These are phyloP conservation scores for Pezicula carpinea DNA, from an alignment of 2,329 filamentous ascomycete species.

Conservation along the genomic window DNA sequence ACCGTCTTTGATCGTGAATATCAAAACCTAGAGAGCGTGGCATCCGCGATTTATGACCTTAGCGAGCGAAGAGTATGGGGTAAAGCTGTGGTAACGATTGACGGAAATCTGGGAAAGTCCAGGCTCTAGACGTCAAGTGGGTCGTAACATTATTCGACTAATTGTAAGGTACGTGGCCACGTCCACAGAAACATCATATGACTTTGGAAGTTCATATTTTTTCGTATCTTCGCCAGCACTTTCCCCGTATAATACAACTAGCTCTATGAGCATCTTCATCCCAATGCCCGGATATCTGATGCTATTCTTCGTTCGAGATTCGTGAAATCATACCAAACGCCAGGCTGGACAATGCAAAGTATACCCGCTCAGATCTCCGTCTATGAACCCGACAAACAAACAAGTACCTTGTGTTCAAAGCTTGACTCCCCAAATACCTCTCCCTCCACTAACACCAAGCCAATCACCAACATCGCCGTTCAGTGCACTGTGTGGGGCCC, in stretches of 20 bases:
- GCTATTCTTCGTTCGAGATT: conserved; percentile 4
- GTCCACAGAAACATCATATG: neutral
- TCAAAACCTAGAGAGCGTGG: conserved; percentile 43
- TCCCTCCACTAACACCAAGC: conserved; percentile 76
- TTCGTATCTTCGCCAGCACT: conserved; percentile 1
- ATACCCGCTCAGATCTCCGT: conserved; percentile 8
- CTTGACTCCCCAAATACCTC: conserved; percentile 68
- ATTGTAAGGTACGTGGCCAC: neutral
- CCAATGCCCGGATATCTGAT: conserved; percentile 19
- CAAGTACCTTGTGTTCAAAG: conserved; percentile 16
- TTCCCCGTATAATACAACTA: conserved; percentile 15
- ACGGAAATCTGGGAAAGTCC: conserved; percentile 5
- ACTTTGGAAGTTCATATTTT: neutral
- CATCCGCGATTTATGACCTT: conserved; percentile 46
- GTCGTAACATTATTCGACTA: neutral
- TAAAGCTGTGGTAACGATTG: conserved; percentile 48
- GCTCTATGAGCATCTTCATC: conserved; percentile 10
- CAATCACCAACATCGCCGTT: conserved; percentile 72
- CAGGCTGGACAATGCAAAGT: conserved; percentile 18
- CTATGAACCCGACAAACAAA: conserved; percentile 9
- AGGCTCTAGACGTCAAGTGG: neutral
- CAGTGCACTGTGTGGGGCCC: conserved; percentile 68
- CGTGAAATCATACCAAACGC: conserved; percentile 15
- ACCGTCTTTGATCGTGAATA: conserved; percentile 45
- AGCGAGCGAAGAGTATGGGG: conserved; percentile 46